These are phyloP conservation scores for Periconia macrospinosa DNA, from an alignment of 2,329 filamentous ascomycete genomes.

Conservation along the genomic window DNA sequence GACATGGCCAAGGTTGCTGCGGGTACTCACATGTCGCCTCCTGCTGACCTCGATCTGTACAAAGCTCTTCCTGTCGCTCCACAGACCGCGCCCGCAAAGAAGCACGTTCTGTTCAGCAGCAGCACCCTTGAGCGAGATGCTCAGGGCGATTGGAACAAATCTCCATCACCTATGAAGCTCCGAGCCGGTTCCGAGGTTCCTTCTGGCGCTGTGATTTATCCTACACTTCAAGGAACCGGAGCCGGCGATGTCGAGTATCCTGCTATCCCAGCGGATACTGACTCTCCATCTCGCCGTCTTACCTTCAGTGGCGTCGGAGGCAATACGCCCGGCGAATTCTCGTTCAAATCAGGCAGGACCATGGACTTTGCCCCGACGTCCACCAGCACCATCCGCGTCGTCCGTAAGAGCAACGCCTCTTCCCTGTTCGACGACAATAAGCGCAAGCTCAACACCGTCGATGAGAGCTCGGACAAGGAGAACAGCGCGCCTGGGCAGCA, in stretches of 20 bases:
- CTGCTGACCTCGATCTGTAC: conserved; percentile 43
- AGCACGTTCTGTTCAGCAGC: conserved; percentile 80
- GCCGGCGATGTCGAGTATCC: conserved; percentile 39
- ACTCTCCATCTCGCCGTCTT: conserved; percentile 38
- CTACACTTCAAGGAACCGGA: conserved; percentile 20
- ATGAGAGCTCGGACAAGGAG: conserved; percentile 47
- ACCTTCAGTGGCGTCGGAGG: conserved; percentile 33
- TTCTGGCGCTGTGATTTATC: conserved; percentile 34
- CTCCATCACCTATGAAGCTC: conserved; percentile 40
- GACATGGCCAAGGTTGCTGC: conserved; percentile 62
- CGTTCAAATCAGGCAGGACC: conserved; percentile 50
- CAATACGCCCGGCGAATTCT: conserved; percentile 48
- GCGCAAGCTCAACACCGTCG: conserved; percentile 47
- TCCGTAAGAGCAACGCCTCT: conserved; percentile 48
- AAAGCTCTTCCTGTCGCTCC: conserved; percentile 57
- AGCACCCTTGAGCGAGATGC: conserved; percentile 58
- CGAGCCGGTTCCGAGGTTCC: conserved; percentile 38
- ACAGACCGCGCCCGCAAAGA: conserved; percentile 72
- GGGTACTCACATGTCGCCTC: conserved; percentile 59
- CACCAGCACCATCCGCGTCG: conserved; percentile 45
- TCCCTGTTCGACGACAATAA: conserved; percentile 42
- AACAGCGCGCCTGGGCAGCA: conserved; percentile 37
- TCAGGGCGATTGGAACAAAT: conserved; percentile 34
- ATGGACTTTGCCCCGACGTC: conserved; percentile 48
- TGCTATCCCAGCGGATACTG: conserved; percentile 31